These are phyloP conservation scores for Tolypocladium guangdongense DNA, from an alignment of 2,329 filamentous ascomycete genomes.

Conservation along the genomic window DNA sequence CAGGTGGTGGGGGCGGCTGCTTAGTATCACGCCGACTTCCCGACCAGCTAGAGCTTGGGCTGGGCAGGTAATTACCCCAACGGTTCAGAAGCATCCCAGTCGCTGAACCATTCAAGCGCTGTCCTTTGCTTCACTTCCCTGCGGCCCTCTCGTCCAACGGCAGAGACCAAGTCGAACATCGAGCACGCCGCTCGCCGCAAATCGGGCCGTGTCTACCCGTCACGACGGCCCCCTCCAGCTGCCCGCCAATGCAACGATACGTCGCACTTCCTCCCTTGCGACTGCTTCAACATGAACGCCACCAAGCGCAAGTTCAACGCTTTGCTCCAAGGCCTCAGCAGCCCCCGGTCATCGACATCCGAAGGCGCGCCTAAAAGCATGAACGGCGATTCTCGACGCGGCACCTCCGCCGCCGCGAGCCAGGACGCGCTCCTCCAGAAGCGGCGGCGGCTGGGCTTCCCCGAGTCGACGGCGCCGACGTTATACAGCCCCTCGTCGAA, in stretches of 20 bases:
- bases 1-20: conserved; percentile 3
- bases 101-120: neutral
- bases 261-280: neutral
- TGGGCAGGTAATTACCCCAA: no score
- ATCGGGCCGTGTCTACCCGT: neutral
- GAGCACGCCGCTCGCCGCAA: neutral
- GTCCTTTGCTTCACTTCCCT: neutral
- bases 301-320: conserved; percentile 79
- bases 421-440: conserved; percentile 37
- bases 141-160: neutral
- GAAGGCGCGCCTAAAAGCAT: conserved; percentile 8
- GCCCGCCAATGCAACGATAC: neutral
- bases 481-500: conserved; percentile 6
- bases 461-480: conserved; percentile 26
- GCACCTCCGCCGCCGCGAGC: conserved; percentile 9
- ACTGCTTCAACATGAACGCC: conserved; percentile 45
- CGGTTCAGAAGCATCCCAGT: no score
- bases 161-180: neutral
- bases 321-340: conserved; percentile 56
- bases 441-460: conserved; percentile 38
- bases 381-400: conserved; percentile 9
- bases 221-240: neutral
- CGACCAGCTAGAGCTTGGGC: neutral
- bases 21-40: conserved; percentile 10
- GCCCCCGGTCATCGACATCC: conserved; percentile 12